phyloP scores from a whole-genome alignment of 805 yeast species.

The Nakazawaea holstii region DNA sequence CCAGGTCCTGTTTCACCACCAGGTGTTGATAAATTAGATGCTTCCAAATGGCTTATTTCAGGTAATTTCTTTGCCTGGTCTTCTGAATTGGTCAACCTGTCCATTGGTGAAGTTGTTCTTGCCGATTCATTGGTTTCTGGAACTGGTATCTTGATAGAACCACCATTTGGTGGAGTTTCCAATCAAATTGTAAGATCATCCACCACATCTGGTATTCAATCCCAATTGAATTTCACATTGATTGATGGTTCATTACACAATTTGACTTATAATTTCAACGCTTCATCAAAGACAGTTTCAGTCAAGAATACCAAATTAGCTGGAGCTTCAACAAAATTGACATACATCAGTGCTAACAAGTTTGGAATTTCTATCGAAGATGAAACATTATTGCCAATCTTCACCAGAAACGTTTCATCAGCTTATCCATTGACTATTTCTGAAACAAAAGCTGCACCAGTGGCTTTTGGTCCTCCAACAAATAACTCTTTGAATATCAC shows the following conservation, averaged over 20 bases:
- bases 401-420: conserved; percentile 10
- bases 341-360: conserved; percentile 9
- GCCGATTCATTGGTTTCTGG: conserved; percentile 16
- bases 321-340: conserved; percentile 11
- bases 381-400: conserved; percentile 4
- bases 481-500: conserved; percentile 11
- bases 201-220: conserved; percentile 14
- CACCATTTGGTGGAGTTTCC: conserved; percentile 20
- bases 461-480: conserved; percentile 11
- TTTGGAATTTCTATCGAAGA: conserved; percentile 10
- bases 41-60: conserved; percentile 22
- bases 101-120: conserved; percentile 17
- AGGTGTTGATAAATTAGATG: conserved; percentile 9
- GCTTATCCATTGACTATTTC: conserved; percentile 13
- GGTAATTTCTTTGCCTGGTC: conserved; percentile 26
- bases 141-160: conserved; percentile 20
- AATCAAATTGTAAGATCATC: conserved; percentile 19
- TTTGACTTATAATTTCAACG: conserved; percentile 16
- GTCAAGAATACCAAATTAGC: conserved; percentile 13
- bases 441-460: conserved; percentile 12
- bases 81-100: conserved; percentile 13
- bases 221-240: conserved; percentile 23
- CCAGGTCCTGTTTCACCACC: conserved; percentile 20
- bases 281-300: conserved; percentile 14
- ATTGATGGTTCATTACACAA: conserved; percentile 17